Percentiles rank a stretch among this genome's conserved stretches.
Evolutionary conservation across 495 filamentous ascomycete species (phyloP).

Genomic region (Articulospora tetracladia): DNA sequence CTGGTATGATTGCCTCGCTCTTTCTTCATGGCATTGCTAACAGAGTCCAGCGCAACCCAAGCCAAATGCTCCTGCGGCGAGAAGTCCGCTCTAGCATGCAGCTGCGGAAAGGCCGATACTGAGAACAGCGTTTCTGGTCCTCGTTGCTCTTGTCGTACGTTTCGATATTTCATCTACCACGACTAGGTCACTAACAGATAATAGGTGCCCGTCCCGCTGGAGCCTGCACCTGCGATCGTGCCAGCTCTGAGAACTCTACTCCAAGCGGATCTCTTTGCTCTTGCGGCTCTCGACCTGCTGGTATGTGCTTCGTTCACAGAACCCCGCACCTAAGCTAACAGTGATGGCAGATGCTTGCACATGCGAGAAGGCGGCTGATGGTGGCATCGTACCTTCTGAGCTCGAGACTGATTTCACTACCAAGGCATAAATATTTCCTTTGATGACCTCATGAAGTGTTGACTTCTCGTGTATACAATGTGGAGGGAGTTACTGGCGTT

Average conservation of each 20-base stretch:
- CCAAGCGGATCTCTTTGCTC: slow-evolving; percentile 57
- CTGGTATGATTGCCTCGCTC: slow-evolving; percentile 32
- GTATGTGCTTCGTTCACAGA: slow-evolving; percentile 38
- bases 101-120: slow-evolving; percentile 67
- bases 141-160: slow-evolving; percentile 73
- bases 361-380: slow-evolving; percentile 68
- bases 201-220: slow-evolving; percentile 60
- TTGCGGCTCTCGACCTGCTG: slow-evolving; percentile 70
- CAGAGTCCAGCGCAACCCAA: slow-evolving; percentile 34
- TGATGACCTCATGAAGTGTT: background rate
- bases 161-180: slow-evolving; percentile 32
- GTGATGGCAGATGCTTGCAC: slow-evolving; percentile 64
- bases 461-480: background rate
- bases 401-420: slow-evolving; percentile 80
- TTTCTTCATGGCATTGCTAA: slow-evolving; percentile 11
- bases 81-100: slow-evolving; percentile 79
- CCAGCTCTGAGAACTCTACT: slow-evolving; percentile 66
- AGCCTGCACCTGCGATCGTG: slow-evolving; percentile 77
- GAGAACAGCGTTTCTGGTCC: slow-evolving; percentile 75
- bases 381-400: slow-evolving; percentile 43
- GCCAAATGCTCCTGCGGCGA: slow-evolving; percentile 85
- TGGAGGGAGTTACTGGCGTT: background rate
- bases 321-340: slow-evolving; percentile 9
- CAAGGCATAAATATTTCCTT: slow-evolving; percentile 35
- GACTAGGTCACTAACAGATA: background rate